Evolutionary conservation across 2,329 filamentous ascomycete genomes (phyloP), one percentile per base, ranked within the genome.

Genomic region (Gnomoniopsis sp.): DNA sequence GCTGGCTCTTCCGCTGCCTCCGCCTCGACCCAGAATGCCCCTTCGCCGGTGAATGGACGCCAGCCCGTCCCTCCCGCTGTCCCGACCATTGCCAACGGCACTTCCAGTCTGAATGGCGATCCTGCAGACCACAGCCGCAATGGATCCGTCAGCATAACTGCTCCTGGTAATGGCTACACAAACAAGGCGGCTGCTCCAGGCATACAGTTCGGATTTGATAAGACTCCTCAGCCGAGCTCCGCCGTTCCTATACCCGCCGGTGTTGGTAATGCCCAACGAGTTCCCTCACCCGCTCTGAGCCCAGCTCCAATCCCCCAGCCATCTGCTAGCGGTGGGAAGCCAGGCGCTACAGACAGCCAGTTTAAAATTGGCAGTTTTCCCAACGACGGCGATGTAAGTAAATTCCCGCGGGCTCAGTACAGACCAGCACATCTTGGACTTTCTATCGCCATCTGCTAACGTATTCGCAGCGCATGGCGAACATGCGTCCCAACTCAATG

Each of bases 231-330:
- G 67, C 73, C 78, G 57, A 72, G 75, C 63, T 74, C 74, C 65
- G 77, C 84, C 64, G 81, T 79, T 41, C 84, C 81, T 60, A 88
- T 83, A 65, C 79, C 78, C 74, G 44, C 44, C 6, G 19, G 44
- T 23, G 91, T 85, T 74, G 86, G 86, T 69, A 74, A 82, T 78
- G 70, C 79, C 75, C 88, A 89, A 62, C 86, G 90, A 67, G 84
- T 93, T 53, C 87, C 87, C 50, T 96, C 93, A 49, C 95, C 95
- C 6, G 87, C 90, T 51, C 88, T 89, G 66, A 97, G 93, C 49
- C 95, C 95, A 3, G 93, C 91, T 46, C 95, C 95, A 4, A 98
- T 98, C 67, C 93, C 95, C 34, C 90, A 93, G 74, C 91, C 92
- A 53, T 85, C 88, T 56, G 87, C 88, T 36, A 90, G 88, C 69